phyloP scores from a whole-genome alignment of 2,329 filamentous ascomycete species.

The Dothistroma septosporum region DNA sequence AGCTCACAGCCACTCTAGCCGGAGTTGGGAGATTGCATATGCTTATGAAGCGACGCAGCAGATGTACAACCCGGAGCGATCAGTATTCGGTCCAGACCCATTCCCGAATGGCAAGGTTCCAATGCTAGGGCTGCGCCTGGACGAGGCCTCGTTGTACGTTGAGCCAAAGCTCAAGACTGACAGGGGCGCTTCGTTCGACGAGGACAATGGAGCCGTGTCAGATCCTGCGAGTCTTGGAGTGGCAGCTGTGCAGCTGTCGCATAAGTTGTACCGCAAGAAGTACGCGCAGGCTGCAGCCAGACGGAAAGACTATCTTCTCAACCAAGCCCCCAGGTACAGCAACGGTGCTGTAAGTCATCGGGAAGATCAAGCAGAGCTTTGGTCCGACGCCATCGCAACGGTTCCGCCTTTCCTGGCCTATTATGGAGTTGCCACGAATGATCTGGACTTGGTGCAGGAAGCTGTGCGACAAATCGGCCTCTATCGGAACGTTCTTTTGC shows the following conservation, averaged over 20 bases:
- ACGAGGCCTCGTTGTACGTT: conserved; percentile 34
- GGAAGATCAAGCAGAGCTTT: conserved; percentile 41
- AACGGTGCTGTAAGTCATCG: conserved; percentile 51
- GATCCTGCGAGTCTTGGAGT: conserved; percentile 47
- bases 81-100: conserved; percentile 37
- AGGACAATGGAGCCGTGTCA: conserved; percentile 37
- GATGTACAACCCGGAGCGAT: conserved; percentile 35
- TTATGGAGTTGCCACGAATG: conserved; percentile 40
- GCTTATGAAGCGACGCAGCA: conserved; percentile 42
- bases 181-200: conserved; percentile 33
- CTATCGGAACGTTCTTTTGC: conserved; percentile 40
- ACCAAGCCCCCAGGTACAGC: conserved; percentile 38
- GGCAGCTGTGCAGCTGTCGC: conserved; percentile 43
- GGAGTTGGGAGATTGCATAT: conserved; percentile 43
- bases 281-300: conserved; percentile 40
- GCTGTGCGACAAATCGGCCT: conserved; percentile 41
- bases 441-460: conserved; percentile 36
- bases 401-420: conserved; percentile 49
- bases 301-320: conserved; percentile 42
- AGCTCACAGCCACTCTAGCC: conserved; percentile 33
- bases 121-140: conserved; percentile 23
- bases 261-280: conserved; percentile 23
- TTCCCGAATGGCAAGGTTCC: conserved; percentile 35
- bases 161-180: conserved; percentile 31
- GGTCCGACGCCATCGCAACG: conserved; percentile 51